These are phyloP conservation scores for Kuraishia floccosa DNA, from an alignment of 805 yeast species.

Conservation along the genomic window DNA sequence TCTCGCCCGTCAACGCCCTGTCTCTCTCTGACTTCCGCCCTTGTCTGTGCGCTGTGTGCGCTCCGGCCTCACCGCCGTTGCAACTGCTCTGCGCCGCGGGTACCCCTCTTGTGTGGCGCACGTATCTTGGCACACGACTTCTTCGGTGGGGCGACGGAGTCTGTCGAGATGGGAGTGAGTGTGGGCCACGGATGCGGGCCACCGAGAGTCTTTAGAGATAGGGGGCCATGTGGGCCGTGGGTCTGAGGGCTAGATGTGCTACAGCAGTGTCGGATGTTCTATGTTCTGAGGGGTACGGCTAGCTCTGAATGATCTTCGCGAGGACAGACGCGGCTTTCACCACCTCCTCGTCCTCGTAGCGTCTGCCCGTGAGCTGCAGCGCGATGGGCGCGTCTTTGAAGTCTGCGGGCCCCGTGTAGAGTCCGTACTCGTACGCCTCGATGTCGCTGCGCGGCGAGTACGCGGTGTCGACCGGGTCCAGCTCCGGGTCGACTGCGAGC, in stretches of 20 bases:
- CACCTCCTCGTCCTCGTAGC: slow-evolving; percentile 28
- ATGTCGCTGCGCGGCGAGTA: slow-evolving; percentile 25
- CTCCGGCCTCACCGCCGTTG: too few species aligned
- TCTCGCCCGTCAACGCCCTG: too few species aligned
- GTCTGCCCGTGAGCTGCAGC: slow-evolving; percentile 28
- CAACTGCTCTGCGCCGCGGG: too few species aligned
- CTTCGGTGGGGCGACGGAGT: too few species aligned
- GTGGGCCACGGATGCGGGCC: neutral
- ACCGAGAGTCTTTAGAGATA: neutral
- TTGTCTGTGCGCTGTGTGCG: too few species aligned
- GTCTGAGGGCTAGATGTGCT: neutral
- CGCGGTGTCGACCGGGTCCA: slow-evolving; percentile 27
- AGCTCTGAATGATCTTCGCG: slow-evolving; percentile 11
- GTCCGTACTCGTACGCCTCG: slow-evolving; percentile 26
- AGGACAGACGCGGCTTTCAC: slow-evolving; percentile 25
- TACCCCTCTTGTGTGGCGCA: neutral
- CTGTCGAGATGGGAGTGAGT: neutral
- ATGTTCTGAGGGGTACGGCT: neutral
- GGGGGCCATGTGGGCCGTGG: neutral
- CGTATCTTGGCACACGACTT: neutral
- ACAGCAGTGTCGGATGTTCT: neutral
- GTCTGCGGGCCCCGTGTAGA: slow-evolving; percentile 25
- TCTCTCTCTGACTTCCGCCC: too few species aligned
- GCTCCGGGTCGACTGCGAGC: slow-evolving; percentile 35
- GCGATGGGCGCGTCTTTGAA: slow-evolving; percentile 26